These are phyloP conservation scores for Logfia minima DNA, from an alignment of 129 eudicot species.

Conservation along the genomic window DNA sequence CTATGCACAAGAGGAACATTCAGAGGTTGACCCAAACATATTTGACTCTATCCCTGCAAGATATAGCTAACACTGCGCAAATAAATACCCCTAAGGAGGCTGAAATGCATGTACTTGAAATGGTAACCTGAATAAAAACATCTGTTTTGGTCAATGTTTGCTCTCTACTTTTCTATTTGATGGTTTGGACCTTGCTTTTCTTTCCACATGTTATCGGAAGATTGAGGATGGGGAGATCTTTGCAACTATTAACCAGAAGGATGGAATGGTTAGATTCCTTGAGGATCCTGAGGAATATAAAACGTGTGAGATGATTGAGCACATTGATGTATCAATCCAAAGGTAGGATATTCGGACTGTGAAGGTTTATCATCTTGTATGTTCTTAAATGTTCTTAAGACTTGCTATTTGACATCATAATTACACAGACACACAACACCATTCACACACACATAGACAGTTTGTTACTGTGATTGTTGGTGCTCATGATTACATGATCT, in stretches of 20 bases:
- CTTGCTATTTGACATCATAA: not conserved
- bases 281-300: conserved; percentile 98
- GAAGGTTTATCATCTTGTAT: not conserved
- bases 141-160: not conserved
- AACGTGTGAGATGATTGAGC: conserved; percentile 94
- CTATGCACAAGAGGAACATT: conserved; percentile 87
- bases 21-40: conserved; percentile 96
- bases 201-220: conserved; percentile 37
- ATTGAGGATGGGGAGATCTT: conserved; percentile 87
- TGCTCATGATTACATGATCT: too few relatives aligned
- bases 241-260: conserved; percentile 98
- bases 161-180: not conserved
- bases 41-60: conserved; percentile 89
- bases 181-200: not conserved
- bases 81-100: conserved; percentile 80
- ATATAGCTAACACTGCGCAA: conserved; percentile 82
- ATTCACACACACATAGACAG: too few relatives aligned
- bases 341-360: conserved; percentile 44
- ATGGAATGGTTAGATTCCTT: conserved; percentile 98
- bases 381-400: not conserved
- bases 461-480: too few relatives aligned
- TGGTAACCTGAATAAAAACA: conserved; percentile 48
- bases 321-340: conserved; percentile 74
- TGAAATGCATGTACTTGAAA: conserved; percentile 98
- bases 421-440: too few relatives aligned